Evolutionary conservation across 495 filamentous ascomycete species (phyloP).

Genomic region (Penicillium coffeae): DNA sequence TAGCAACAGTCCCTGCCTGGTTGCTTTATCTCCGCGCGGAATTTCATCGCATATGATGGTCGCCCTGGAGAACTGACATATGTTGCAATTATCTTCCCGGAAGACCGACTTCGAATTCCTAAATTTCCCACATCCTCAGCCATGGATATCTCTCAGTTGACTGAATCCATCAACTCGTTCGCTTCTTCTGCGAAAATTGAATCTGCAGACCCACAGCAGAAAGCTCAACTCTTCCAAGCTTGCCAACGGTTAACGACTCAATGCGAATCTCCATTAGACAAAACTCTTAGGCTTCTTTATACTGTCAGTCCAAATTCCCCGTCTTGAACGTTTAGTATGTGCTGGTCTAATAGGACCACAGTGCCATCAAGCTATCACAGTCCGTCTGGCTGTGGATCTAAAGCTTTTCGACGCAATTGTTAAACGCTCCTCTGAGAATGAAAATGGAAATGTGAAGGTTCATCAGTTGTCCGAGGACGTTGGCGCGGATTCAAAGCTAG

Average conservation of each 20-base stretch:
- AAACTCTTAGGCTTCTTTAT: background rate
- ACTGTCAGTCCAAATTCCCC: background rate
- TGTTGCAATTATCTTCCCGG: too few species aligned
- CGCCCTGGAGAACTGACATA: too few species aligned
- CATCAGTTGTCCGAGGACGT: background rate
- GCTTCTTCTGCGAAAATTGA: background rate
- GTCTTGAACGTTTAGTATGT: background rate
- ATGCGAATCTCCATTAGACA: background rate
- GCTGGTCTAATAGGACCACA: background rate
- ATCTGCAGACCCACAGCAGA: background rate
- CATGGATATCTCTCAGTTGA: background rate
- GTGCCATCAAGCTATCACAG: slow-evolving; percentile 1
- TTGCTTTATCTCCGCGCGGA: too few species aligned
- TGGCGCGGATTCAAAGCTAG: background rate
- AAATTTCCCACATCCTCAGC: too few species aligned
- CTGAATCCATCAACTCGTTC: background rate
- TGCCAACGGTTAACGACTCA: background rate
- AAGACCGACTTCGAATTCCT: too few species aligned
- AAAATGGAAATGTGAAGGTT: background rate
- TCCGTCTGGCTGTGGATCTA: background rate
- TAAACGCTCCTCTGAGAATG: background rate
- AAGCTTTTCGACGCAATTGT: slow-evolving; percentile 2
- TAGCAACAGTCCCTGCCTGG: too few species aligned
- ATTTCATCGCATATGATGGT: too few species aligned
- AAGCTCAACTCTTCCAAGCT: background rate